These are phyloP conservation scores for Pythium graminicola DNA, from an alignment of 352 stramenopile species.

Conservation along the genomic window DNA sequence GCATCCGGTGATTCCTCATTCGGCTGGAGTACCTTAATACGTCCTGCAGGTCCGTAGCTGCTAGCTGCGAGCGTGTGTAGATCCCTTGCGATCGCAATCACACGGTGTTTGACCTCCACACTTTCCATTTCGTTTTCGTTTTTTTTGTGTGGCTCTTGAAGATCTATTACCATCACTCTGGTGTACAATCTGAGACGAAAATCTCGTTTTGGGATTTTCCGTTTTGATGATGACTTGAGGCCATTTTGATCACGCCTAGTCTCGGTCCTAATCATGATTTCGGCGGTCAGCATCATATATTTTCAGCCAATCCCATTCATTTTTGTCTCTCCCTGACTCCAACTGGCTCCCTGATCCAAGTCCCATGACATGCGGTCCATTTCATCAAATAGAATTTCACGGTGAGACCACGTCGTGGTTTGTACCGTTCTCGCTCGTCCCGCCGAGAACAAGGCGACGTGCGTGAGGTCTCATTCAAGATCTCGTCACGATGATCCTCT, in stretches of 20 bases:
- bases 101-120: conserved; percentile 28
- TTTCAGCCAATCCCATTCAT: conserved; percentile 10
- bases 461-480: too few relatives aligned
- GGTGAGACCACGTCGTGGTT: too few relatives aligned
- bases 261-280: conserved; percentile 2
- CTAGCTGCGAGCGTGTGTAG: conserved; percentile 26
- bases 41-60: conserved; percentile 41
- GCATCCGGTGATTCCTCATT: conserved; percentile 35
- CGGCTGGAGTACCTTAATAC: conserved; percentile 38
- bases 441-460: too few relatives aligned
- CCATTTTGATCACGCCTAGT: not conserved
- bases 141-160: not conserved
- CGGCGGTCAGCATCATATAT: not conserved
- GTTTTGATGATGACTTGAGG: not conserved
- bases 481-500: conserved; percentile 43
- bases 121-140: conserved; percentile 5
- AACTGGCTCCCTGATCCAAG: conserved; percentile 22
- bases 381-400: too few relatives aligned
- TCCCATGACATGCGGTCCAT: not conserved
- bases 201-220: too few relatives aligned
- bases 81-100: conserved; percentile 24
- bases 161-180: conserved; percentile 4
- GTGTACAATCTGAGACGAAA: not conserved
- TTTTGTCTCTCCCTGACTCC: conserved; percentile 9
- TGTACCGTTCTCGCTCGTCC: too few relatives aligned